These are phyloP conservation scores for Schizochytrium sp. DNA, from an alignment of 108 stramenopile species.

Conservation along the genomic window DNA sequence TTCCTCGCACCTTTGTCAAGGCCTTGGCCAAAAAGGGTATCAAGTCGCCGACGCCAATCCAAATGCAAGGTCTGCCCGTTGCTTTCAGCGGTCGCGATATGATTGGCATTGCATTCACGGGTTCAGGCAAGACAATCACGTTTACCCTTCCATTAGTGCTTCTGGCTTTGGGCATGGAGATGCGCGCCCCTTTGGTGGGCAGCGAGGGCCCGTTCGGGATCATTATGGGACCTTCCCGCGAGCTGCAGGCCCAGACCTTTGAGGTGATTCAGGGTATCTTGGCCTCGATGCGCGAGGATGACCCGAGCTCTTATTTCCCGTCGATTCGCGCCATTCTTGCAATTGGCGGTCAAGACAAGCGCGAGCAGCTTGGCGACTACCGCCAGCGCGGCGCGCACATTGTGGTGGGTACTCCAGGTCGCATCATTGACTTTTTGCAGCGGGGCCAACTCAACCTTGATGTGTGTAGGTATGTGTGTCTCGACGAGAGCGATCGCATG, in stretches of 20 bases:
- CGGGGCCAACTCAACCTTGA: constrained; percentile 68
- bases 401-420: constrained; percentile 90
- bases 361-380: constrained; percentile 67
- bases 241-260: constrained; percentile 92
- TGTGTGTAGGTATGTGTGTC: constrained; percentile 79
- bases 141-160: constrained; percentile 88
- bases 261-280: constrained; percentile 64
- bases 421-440: constrained; percentile 81
- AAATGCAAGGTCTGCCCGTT: constrained; percentile 96
- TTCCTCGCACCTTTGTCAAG: constrained; percentile 70
- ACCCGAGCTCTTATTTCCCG: constrained; percentile 50
- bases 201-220: constrained; percentile 93
- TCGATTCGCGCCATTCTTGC: constrained; percentile 67
- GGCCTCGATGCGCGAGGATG: not conserved
- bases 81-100: constrained; percentile 90
- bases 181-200: constrained; percentile 73
- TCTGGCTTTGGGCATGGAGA: constrained; percentile 90
- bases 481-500: constrained; percentile 99
- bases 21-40: constrained; percentile 73
- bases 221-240: constrained; percentile 87
- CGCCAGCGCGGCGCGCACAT: constrained; percentile 72
- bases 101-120: constrained; percentile 98
- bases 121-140: constrained; percentile 83
- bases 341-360: constrained; percentile 87
- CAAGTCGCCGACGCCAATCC: constrained; percentile 90